Conservation (phyloP, 106 monocot species). For the Ottelia alismoides region DNA sequence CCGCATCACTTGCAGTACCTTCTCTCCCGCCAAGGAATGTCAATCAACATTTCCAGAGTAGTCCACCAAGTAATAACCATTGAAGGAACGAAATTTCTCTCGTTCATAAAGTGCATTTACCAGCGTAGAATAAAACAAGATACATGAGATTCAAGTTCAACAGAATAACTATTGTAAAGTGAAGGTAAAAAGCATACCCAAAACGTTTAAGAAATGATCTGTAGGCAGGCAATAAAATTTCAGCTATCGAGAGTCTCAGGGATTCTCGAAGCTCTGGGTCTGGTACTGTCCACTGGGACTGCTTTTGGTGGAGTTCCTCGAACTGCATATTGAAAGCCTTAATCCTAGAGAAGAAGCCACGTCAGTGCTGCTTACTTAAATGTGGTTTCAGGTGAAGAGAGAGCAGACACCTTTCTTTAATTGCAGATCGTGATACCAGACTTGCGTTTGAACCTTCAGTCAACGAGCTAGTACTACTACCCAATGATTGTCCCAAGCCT, state of each 20-base stretch:
- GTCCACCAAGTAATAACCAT: too few relatives aligned
- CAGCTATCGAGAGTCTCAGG: constrained; percentile 47
- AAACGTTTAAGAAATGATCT: constrained; percentile 51
- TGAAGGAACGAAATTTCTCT: too few relatives aligned
- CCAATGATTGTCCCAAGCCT: constrained; percentile 5
- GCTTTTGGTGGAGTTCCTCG: constrained; percentile 65
- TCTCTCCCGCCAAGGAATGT: too few relatives aligned
- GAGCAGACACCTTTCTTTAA: constrained; percentile 89
- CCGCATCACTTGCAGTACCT: too few relatives aligned
- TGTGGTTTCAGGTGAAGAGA: too few relatives aligned
- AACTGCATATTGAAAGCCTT: constrained; percentile 64
- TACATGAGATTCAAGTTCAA: too few relatives aligned
- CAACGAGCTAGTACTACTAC: not conserved
- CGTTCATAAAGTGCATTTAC: too few relatives aligned
- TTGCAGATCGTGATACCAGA: constrained; percentile 42
- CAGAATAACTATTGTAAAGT: too few relatives aligned
- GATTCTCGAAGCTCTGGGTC: constrained; percentile 58
- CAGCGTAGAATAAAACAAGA: too few relatives aligned
- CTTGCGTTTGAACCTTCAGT: constrained; percentile 8
- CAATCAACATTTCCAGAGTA: too few relatives aligned
- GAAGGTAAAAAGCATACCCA: too few relatives aligned
- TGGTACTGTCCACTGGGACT: constrained; percentile 63
- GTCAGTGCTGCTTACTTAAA: too few relatives aligned
- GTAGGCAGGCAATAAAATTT: constrained; percentile 60
- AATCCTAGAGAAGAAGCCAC: constrained; percentile 34